Evolutionary conservation across 768 basidiomycete species (phyloP).

Genomic region (Pleurotus cornucopiae): DNA sequence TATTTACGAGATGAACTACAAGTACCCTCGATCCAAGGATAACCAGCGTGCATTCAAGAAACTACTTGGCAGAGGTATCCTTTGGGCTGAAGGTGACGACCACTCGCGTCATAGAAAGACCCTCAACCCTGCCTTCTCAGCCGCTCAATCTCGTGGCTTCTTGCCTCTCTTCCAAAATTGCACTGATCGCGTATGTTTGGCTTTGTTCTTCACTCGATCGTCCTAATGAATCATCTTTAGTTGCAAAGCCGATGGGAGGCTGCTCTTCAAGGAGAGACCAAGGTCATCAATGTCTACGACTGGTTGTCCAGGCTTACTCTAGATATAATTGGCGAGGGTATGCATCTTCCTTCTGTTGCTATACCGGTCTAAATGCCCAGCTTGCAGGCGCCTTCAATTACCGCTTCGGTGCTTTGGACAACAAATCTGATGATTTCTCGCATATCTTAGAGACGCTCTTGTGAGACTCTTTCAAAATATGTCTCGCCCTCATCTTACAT

Average conservation of each 20-base stretch:
- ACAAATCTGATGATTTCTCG: slow-evolving; percentile 47
- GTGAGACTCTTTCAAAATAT: slow-evolving; percentile 17
- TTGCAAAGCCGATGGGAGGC: slow-evolving; percentile 49
- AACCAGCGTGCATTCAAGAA: slow-evolving; percentile 44
- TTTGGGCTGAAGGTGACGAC: slow-evolving; percentile 49
- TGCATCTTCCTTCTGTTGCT: neutral
- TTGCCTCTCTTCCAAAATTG: slow-evolving; percentile 43
- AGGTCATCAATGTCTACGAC: slow-evolving; percentile 42
- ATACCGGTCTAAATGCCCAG: neutral
- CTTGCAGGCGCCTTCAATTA: slow-evolving; percentile 47
- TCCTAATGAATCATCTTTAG: slow-evolving; percentile 22
- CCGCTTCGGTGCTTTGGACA: slow-evolving; percentile 48
- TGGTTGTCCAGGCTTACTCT: slow-evolving; percentile 48
- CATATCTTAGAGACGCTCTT: slow-evolving; percentile 50
- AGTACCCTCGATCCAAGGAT: slow-evolving; percentile 47
- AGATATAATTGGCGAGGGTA: slow-evolving; percentile 50
- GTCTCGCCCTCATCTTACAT: neutral
- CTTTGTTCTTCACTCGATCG: slow-evolving; percentile 15
- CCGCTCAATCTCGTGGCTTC: slow-evolving; percentile 35
- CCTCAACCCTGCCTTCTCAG: slow-evolving; percentile 53
- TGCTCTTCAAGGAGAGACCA: slow-evolving; percentile 35
- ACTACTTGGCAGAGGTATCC: slow-evolving; percentile 47
- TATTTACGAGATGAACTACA: slow-evolving; percentile 51
- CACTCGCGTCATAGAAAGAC: slow-evolving; percentile 52
- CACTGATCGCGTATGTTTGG: slow-evolving; percentile 31